phyloP scores from a whole-genome alignment of 306 rosid genomes.

The Benincasa hispida region DNA sequence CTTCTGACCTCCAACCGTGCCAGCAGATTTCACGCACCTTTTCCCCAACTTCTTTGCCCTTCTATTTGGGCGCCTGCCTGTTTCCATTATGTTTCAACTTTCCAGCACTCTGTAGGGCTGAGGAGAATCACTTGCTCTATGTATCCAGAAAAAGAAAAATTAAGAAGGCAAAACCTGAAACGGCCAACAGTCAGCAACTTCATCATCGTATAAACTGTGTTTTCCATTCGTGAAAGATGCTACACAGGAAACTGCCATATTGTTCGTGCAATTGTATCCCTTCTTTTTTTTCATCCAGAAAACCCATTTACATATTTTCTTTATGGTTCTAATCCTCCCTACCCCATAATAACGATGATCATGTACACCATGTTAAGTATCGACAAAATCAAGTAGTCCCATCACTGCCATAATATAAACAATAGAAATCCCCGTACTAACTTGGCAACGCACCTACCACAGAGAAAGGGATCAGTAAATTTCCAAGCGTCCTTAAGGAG shows the following conservation, averaged over 20 bases:
- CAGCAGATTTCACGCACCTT: neutral
- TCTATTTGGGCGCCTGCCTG: neutral
- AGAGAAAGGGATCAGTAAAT: neutral
- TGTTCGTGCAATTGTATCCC: neutral
- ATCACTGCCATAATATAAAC: neutral
- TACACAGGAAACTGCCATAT: neutral
- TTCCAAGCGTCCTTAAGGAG: conserved; percentile 1
- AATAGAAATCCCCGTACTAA: neutral
- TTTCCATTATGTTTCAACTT: conserved; percentile 4
- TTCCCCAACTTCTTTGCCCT: neutral
- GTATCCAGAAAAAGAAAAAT: neutral
- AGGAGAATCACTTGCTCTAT: neutral
- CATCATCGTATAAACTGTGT: neutral
- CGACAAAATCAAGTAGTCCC: neutral
- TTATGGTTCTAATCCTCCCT: neutral
- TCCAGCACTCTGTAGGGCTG: neutral
- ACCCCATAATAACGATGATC: neutral
- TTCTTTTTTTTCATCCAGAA: neutral
- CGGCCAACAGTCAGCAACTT: neutral
- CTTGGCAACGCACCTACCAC: neutral
- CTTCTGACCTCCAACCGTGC: neutral
- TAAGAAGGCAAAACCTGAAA: neutral
- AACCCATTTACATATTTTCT: neutral
- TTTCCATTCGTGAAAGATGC: neutral
- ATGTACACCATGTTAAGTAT: neutral